phyloP scores from a whole-genome alignment of 108 stramenopile genomes.

The Parietichytrium sp. region DNA sequence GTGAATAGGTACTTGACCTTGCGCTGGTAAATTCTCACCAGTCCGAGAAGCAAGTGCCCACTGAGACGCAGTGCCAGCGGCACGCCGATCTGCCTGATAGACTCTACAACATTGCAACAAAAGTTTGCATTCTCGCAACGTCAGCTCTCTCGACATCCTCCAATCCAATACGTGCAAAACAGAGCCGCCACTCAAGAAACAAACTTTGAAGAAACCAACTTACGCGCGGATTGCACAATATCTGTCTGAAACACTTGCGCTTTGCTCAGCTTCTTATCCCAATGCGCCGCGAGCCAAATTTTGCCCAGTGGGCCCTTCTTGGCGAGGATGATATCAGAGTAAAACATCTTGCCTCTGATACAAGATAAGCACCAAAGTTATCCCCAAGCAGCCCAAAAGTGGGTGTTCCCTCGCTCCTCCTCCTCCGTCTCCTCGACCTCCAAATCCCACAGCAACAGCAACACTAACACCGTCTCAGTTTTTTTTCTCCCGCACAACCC shows the following conservation, averaged over 20 bases:
- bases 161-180: no score
- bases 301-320: conserved; percentile 97
- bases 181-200: no score
- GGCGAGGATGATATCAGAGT: conserved; percentile 95
- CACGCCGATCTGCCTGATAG: conserved; percentile 88
- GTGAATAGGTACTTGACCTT: conserved; percentile 90
- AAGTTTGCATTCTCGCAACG: neutral
- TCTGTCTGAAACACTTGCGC: conserved; percentile 91
- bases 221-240: conserved; percentile 78
- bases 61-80: conserved; percentile 92
- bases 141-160: no score
- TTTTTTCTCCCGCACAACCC: no score
- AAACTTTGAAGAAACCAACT: no score
- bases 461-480: no score
- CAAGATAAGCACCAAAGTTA: no score
- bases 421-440: no score
- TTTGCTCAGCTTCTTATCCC: conserved; percentile 95
- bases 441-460: no score
- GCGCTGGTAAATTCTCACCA: conserved; percentile 94
- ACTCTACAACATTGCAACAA: conserved; percentile 48
- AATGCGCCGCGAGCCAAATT: conserved; percentile 99
- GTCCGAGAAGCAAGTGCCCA: conserved; percentile 90
- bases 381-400: no score
- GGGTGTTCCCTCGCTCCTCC: no score
- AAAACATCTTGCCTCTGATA: conserved; percentile 89